phyloP scores from a whole-genome alignment of 2,329 filamentous ascomycete species.

The Pezicula rhizophila region DNA sequence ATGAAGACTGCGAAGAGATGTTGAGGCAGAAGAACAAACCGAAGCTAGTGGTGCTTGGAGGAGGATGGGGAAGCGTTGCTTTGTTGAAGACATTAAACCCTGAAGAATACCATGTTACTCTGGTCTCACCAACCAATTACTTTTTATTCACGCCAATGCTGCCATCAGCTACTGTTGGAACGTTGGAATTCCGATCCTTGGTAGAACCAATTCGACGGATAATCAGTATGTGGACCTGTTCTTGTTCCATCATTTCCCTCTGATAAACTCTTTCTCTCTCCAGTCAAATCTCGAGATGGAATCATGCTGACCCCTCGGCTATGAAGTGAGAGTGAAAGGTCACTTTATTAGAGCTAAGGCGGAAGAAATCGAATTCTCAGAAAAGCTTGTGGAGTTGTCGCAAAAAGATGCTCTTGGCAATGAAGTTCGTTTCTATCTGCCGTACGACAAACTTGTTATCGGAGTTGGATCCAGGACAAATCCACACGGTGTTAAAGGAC shows the following conservation, averaged over 20 bases:
- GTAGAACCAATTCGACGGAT: constrained; percentile 91
- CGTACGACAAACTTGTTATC: constrained; percentile 94
- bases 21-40: constrained; percentile 77
- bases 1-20: constrained; percentile 72
- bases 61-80: constrained; percentile 91
- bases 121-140: constrained; percentile 91
- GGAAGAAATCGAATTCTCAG: constrained; percentile 83
- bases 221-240: constrained; percentile 32
- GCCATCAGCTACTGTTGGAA: constrained; percentile 93
- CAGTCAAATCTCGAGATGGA: too few relatives aligned
- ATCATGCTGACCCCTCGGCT: too few relatives aligned
- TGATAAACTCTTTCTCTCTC: too few relatives aligned
- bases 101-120: constrained; percentile 91
- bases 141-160: constrained; percentile 98
- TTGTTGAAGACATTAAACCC: constrained; percentile 84
- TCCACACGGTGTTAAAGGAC: constrained; percentile 88
- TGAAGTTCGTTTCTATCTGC: constrained; percentile 82
- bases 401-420: constrained; percentile 66
- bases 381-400: constrained; percentile 83
- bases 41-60: constrained; percentile 83
- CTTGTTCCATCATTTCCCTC: too few relatives aligned
- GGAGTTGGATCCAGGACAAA: constrained; percentile 91
- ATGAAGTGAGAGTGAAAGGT: constrained; percentile 58
- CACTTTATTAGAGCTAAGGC: constrained; percentile 87
- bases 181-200: constrained; percentile 81